phyloP scores from a whole-genome alignment of 495 filamentous ascomycete species.

The Hypoxylon fragiforme region DNA sequence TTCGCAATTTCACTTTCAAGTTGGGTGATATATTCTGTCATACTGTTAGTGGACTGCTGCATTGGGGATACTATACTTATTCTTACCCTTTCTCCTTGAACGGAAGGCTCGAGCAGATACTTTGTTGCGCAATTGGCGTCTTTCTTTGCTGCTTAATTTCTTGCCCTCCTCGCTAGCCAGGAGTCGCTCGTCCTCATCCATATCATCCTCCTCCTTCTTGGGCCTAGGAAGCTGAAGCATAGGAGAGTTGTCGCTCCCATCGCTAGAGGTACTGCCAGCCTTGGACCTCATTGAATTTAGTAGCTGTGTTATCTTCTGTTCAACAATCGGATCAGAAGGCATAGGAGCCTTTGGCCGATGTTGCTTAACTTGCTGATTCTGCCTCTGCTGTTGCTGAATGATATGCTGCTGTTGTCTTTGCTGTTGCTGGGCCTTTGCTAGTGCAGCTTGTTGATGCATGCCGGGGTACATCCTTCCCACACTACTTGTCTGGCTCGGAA shows the following conservation, averaged over 20 bases:
- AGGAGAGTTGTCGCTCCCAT: slow-evolving; percentile 53
- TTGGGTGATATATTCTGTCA: slow-evolving; percentile 86
- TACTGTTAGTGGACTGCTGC: slow-evolving; percentile 51
- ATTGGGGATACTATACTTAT: neutral
- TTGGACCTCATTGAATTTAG: slow-evolving; percentile 81
- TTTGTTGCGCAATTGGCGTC: slow-evolving; percentile 94
- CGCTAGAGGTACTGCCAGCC: slow-evolving; percentile 51
- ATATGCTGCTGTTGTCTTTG: slow-evolving; percentile 69
- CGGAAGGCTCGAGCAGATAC: slow-evolving; percentile 97
- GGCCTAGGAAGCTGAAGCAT: slow-evolving; percentile 60
- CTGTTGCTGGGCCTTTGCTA: slow-evolving; percentile 74
- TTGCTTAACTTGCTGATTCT: slow-evolving; percentile 43
- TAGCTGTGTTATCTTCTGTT: slow-evolving; percentile 84
- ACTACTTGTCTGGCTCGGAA: slow-evolving; percentile 53
- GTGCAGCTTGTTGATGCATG: slow-evolving; percentile 86
- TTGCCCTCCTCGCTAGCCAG: slow-evolving; percentile 96
- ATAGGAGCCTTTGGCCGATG: slow-evolving; percentile 51
- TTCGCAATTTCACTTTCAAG: slow-evolving; percentile 82
- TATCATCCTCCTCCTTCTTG: slow-evolving; percentile 90
- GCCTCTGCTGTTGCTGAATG: slow-evolving; percentile 51
- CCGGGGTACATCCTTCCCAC: slow-evolving; percentile 81
- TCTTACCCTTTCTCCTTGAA: slow-evolving; percentile 90
- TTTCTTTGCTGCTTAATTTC: slow-evolving; percentile 92
- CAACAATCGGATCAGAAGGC: slow-evolving; percentile 67
- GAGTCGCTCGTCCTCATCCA: slow-evolving; percentile 96